Evolutionary conservation across 225 moss, liverwort and hornwort genomes (phyloP).

Genomic region (Polytrichum commune): DNA sequence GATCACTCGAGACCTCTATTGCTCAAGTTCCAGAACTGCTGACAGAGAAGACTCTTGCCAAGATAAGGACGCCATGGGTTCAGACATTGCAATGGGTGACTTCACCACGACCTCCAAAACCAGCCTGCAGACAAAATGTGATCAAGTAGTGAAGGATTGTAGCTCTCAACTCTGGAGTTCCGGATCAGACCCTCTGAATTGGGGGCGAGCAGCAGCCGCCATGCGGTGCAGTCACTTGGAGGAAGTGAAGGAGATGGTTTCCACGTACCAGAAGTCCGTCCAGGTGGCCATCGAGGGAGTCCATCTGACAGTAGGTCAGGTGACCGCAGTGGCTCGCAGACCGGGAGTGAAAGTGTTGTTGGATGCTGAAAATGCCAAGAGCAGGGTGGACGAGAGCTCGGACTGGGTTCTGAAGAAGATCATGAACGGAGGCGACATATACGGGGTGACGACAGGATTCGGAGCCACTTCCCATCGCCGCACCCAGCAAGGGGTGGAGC

Average conservation of each 20-base stretch:
- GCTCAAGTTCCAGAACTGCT: too few relatives aligned
- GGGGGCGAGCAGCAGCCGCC: slow-evolving; percentile 8
- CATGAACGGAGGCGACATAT: slow-evolving; percentile 32
- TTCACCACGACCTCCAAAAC: too few relatives aligned
- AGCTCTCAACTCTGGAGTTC: too few relatives aligned
- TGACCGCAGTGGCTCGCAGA: slow-evolving; percentile 17
- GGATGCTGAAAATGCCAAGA: slow-evolving; percentile 28
- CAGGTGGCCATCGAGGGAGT: slow-evolving; percentile 18
- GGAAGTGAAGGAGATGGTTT: slow-evolving; percentile 18
- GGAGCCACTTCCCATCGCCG: slow-evolving; percentile 33
- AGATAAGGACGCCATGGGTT: too few relatives aligned
- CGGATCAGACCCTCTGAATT: slow-evolving; percentile 5
- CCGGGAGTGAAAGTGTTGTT: slow-evolving; percentile 14
- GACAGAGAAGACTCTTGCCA: too few relatives aligned
- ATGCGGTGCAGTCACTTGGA: slow-evolving; percentile 15
- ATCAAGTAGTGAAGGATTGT: too few relatives aligned
- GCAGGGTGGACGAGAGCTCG: slow-evolving; percentile 23
- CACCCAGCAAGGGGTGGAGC: slow-evolving; percentile 29
- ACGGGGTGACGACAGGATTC: slow-evolving; percentile 32
- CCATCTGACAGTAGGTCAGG: slow-evolving; percentile 13
- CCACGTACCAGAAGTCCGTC: neutral
- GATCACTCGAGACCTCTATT: too few relatives aligned
- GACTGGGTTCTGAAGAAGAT: slow-evolving; percentile 28
- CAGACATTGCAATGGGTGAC: too few relatives aligned
- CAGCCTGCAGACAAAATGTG: too few relatives aligned